Conservation (phyloP, 805 yeast species). For the Monosporozyma aquatica region DNA sequence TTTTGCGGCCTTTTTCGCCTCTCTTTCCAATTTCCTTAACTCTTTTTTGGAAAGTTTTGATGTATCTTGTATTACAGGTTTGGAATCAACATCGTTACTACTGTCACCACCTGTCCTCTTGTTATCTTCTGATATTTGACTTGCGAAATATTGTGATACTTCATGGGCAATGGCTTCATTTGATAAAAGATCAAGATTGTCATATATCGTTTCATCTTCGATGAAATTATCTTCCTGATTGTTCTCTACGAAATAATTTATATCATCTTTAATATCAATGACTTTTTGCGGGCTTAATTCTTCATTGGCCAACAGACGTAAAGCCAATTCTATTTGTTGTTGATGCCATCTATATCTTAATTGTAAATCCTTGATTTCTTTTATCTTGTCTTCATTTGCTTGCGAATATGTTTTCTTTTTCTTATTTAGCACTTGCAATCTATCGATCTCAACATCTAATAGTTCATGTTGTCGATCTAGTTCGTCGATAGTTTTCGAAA, state of each 20-base stretch:
- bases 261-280: slow-evolving; percentile 73
- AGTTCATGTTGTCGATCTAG: slow-evolving; percentile 72
- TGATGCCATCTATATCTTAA: slow-evolving; percentile 77
- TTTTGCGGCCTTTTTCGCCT: slow-evolving; percentile 31
- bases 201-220: slow-evolving; percentile 92
- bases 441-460: slow-evolving; percentile 46
- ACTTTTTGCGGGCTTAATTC: slow-evolving; percentile 69
- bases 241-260: slow-evolving; percentile 83
- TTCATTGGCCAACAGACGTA: slow-evolving; percentile 74
- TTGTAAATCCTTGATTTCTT: slow-evolving; percentile 49
- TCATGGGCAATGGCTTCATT: slow-evolving; percentile 44
- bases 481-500: slow-evolving; percentile 66
- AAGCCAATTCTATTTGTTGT: slow-evolving; percentile 65
- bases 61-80: slow-evolving; percentile 8
- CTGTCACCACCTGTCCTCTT: slow-evolving; percentile 8
- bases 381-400: slow-evolving; percentile 30
- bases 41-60: slow-evolving; percentile 29
- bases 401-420: slow-evolving; percentile 27
- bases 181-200: slow-evolving; percentile 62
- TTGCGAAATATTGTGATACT: slow-evolving; percentile 34
- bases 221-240: slow-evolving; percentile 87
- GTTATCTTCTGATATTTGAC: slow-evolving; percentile 23
- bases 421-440: slow-evolving; percentile 22
- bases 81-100: slow-evolving; percentile 8
- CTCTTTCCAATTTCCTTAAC: slow-evolving; percentile 28